A percentile compares a stretch with the other conserved stretches of the same genome.
Conservation (phyloP, 345 rosid genomes). For the Lagerstroemia speciosa region DNA sequence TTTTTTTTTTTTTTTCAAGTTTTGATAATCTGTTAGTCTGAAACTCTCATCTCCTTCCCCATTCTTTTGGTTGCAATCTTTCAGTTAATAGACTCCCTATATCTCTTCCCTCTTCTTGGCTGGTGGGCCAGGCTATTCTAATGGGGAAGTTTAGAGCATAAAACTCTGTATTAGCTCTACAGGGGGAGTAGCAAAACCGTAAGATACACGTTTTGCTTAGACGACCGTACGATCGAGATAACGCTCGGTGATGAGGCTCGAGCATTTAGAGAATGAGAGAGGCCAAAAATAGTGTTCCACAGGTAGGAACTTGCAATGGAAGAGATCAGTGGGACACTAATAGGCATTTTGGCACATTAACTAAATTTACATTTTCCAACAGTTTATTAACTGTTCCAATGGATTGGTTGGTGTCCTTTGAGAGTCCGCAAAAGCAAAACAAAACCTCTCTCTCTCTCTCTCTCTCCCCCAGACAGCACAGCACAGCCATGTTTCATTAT, state of each 20-base stretch:
- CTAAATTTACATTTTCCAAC: constrained; percentile 1
- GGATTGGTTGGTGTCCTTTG: background rate
- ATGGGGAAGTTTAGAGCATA: too few relatives aligned
- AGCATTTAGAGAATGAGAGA: too few relatives aligned
- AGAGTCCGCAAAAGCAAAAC: constrained; percentile 1
- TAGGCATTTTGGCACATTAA: background rate
- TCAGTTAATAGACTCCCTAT: constrained; percentile 27
- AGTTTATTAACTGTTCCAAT: constrained; percentile 3
- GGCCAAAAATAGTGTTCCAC: too few relatives aligned
- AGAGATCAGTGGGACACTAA: background rate
- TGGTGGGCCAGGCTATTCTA: too few relatives aligned
- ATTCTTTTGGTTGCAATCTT: constrained; percentile 37
- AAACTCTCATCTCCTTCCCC: background rate
- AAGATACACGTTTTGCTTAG: too few relatives aligned
- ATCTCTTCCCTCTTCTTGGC: background rate
- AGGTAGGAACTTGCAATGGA: background rate
- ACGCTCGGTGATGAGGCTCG: too few relatives aligned
- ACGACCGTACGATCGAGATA: too few relatives aligned
- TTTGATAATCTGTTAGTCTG: too few relatives aligned
- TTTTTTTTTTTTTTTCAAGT: too few relatives aligned
- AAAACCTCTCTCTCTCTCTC: constrained; percentile 3
- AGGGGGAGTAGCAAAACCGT: too few relatives aligned
- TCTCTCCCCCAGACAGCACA: background rate
- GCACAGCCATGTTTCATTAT: background rate
- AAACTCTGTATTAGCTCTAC: too few relatives aligned